Evolutionary conservation across 257 asterid genomes (phyloP), one percentile per base, ranked within the genome.

Genomic region (Solanum ahanhuiri): DNA sequence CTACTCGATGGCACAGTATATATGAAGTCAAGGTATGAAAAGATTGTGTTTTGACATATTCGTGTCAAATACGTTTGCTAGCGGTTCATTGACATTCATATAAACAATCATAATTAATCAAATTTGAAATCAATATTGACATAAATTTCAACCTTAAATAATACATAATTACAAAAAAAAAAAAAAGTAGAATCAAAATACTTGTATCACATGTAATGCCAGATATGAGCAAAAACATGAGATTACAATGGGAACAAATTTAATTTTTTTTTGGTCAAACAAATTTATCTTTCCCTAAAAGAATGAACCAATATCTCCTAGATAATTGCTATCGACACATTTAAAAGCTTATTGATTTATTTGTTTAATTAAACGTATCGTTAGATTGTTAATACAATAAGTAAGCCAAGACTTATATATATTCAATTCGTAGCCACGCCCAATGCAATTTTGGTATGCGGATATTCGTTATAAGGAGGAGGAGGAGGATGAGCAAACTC

Each of bases 361-460:
- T 31, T 69, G 12, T 69, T 69, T 69, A 14, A 31, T 70, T 17
- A 3, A 70, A 31, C 1, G 25, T 70, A 70, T 31, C 1, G 79
- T 12, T 10, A 70, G 79, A 70, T 31, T 33, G 25, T 70, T 70
- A 6, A 30, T 67, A 70, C 18, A 70, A 33, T 7, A 3, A n/a
- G 11, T 31, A 31, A 20, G 23, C 7, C 2, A 7, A 31, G 37
- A 70, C 34, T 39, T 25, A 11, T 51, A 15, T 20, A 57, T 54
- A 25, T n/a, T 58, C 77, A 63, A 82, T 20, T 14, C 17, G 9
- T 60, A 83, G 31, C 85, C 86, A 85, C 57, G 85, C 90, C 71
- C 83, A 39, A 63, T 58, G 58, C 60, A 28, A 63, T 18, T 33
- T 17, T 33, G 33, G 3, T 17, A 1, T 17, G 25, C 11, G 25